phyloP scores from a whole-genome alignment of 768 basidiomycete species.

The Trametopsis cervina region DNA sequence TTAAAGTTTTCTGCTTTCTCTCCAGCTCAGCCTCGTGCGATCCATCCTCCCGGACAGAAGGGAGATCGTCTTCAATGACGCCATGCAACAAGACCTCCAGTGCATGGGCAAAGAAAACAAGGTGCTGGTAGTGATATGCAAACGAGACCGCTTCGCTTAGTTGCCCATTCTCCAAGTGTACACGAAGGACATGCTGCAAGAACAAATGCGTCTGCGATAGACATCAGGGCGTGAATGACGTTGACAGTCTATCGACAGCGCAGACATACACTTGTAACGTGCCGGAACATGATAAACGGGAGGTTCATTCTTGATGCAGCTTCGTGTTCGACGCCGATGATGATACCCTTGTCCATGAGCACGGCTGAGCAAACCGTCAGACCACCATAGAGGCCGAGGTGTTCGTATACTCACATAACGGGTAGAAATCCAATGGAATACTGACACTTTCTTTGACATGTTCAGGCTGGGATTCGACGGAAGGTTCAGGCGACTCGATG shows the following conservation, averaged over 20 bases:
- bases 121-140: conserved; percentile 77
- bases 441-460: conserved; percentile 88
- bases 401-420: conserved; percentile 65
- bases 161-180: conserved; percentile 61
- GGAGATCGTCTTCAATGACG: conserved; percentile 81
- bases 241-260: not conserved
- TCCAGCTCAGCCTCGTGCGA: conserved; percentile 20
- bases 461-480: conserved; percentile 27
- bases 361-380: conserved; percentile 54
- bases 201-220: conserved; percentile 78
- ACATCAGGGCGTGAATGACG: not conserved
- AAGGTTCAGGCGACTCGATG: conserved; percentile 54
- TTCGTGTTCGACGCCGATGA: conserved; percentile 93
- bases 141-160: conserved; percentile 77
- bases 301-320: conserved; percentile 65
- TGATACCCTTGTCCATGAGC: conserved; percentile 98
- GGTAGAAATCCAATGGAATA: conserved; percentile 91
- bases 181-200: conserved; percentile 83
- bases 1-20: conserved; percentile 31
- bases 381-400: not conserved
- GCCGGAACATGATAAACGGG: conserved; percentile 87
- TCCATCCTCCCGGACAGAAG: conserved; percentile 13
- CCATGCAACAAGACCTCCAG: conserved; percentile 92
- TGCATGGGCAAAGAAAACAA: conserved; percentile 91
- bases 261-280: conserved; percentile 74